Conservation (phyloP, 768 basidiomycete genomes). For the Suillus ampliporus region DNA sequence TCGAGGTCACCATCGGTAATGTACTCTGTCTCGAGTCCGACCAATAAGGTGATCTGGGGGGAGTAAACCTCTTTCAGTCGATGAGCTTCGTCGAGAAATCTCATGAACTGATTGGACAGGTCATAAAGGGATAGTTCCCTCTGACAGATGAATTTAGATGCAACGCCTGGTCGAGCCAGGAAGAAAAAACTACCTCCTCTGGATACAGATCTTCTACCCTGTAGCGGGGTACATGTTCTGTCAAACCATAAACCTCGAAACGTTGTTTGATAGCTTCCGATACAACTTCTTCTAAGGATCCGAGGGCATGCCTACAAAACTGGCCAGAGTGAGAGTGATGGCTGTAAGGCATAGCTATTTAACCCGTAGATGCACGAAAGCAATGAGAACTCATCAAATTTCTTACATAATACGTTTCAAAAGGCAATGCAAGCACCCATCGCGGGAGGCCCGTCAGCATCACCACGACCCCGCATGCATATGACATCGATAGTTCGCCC, state of each 20-base stretch:
- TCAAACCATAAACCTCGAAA: slow-evolving; percentile 85
- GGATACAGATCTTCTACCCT: slow-evolving; percentile 84
- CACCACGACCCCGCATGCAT: slow-evolving; percentile 11
- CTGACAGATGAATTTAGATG: slow-evolving; percentile 45
- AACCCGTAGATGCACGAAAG: not conserved
- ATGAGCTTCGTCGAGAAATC: slow-evolving; percentile 80
- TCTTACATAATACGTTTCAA: slow-evolving; percentile 2
- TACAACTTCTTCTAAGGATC: slow-evolving; percentile 82
- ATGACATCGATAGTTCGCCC: not conserved
- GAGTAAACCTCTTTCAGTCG: slow-evolving; percentile 70
- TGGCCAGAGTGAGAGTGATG: slow-evolving; percentile 95
- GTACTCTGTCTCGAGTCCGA: slow-evolving; percentile 93
- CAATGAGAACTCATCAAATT: not conserved
- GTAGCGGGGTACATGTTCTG: slow-evolving; percentile 94
- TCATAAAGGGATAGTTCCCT: slow-evolving; percentile 53
- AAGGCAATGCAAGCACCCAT: slow-evolving; percentile 7
- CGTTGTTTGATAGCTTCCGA: slow-evolving; percentile 76
- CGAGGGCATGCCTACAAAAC: slow-evolving; percentile 90
- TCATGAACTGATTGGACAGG: slow-evolving; percentile 68
- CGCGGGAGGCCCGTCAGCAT: slow-evolving; percentile 5
- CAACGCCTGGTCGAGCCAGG: slow-evolving; percentile 10
- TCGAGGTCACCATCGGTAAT: slow-evolving; percentile 74
- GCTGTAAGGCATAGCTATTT: slow-evolving; percentile 60
- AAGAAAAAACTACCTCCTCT: slow-evolving; percentile 74
- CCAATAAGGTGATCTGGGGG: slow-evolving; percentile 71